Base-by-base conservation (phyloP, 371 early-diverging fungal species). In the Mortierella sp. region DNA sequence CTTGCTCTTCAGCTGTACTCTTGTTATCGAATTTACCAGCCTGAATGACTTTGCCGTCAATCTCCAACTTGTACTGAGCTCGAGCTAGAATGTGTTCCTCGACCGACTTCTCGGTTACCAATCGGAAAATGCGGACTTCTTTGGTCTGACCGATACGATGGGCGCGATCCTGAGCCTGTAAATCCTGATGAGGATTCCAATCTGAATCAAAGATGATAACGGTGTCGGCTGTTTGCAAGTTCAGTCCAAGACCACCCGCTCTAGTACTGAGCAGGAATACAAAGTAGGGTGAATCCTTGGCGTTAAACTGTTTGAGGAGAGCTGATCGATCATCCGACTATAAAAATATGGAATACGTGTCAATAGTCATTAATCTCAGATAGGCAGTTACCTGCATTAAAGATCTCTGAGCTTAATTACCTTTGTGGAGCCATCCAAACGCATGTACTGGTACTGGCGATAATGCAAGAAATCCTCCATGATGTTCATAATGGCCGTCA, bases 121-220 rank as follows among this genome's bases (percentile, higher is more conserved):
- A 84, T n/a, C 99, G 92, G 83, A 99, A 94, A 62, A 99, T 97
- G 36, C 96, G 93, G n/a, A 99, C 99, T 86, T 99, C 99, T 77
- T 98, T 98, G 33, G 95, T 99, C 86, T 99, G 99, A n/a, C 99
- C 99, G 79, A 99, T 99, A 85, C 99, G 95, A 89, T 99, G 99
- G 0, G 99, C 99, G 83, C 99, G 96, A 86, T 99, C 99, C 86
- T 99, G 99, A 1, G 99, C 99, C 89, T 99, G 99, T 50, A 99
- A 88, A 88, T 99, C 99, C 74, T 96, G 97, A 79, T 98, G 98
- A 24, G 99, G 99, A 83, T 99, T 99, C 92, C 99, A 99, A 84
- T 99, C 99, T n/a, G 96, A 96, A 86, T 99, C 99, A 84, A 97
- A 99, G 74, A 99, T 96, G 64, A 99, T 94, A 33, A 99, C 99